Base-by-base conservation (phyloP, 2,329 filamentous ascomycete genomes). In the Calonectria montana region DNA sequence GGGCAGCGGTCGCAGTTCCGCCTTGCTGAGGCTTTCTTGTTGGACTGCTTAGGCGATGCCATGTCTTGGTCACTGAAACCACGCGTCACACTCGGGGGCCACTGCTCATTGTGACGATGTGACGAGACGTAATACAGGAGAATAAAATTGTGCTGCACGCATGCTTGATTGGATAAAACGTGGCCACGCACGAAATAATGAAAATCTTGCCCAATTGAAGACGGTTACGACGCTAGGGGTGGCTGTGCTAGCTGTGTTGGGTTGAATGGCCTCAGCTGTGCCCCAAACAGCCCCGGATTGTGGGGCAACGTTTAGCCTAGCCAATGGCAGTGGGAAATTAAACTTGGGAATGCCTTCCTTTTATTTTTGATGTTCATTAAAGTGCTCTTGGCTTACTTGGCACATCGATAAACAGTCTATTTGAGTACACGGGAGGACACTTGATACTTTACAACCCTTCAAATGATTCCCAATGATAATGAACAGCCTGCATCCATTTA, bases 1-100 rank as follows among this genome's bases (percentile, higher is more conserved):
- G 53, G 53, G 23, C 53, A 59, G 53, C 53, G 53, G 53, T 21
- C 53, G 21, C 53, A n/a, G 53, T 39, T 59, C 53, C 53, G 53
- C 31, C n/a, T 59, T 12, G 13, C 53, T 59, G 53, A 39, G 35
- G 53, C 53, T 39, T 7, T 39, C 43, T 35, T 35, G 29, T 59
- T 39, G 35, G 29, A 21, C 29, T 39, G 2, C 31, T 1, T 18
- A 27, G 15, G 53, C 53, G 53, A 59, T 23, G 21, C 21, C 53
- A 39, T 39, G 31, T 39, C 35, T 57, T 37, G 10, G 21, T 15
- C 9, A 23, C 15, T 39, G 21, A 37, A 39, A 39, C 37, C 25
- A 13, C 15, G 53, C 13, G 53, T 21, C 43, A 23, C 43, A 23
- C n/a, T 13, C 43, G 9, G n/a, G 8, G n/a, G n/a, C n/a, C 43